Conservation (phyloP, 306 rosid genomes). For the Parietaria judaica region DNA sequence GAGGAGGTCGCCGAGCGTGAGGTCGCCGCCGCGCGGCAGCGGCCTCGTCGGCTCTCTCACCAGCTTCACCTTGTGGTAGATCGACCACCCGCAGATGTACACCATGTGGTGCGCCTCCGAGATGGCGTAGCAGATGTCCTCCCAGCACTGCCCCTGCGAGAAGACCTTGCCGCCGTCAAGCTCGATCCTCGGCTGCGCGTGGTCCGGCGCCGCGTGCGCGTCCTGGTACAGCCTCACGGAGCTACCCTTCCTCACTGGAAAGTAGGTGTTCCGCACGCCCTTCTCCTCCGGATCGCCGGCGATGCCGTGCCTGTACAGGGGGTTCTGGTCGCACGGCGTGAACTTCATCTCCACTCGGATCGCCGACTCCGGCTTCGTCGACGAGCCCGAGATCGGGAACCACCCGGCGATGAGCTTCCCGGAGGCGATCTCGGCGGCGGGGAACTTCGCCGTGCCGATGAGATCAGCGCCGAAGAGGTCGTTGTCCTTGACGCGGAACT, state of each 20-base stretch:
- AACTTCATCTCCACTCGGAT: conserved; percentile 52
- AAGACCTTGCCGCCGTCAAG: conserved; percentile 52
- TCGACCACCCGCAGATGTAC: conserved; percentile 79
- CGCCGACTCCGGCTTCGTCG: conserved; percentile 41
- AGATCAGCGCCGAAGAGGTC: conserved; percentile 61
- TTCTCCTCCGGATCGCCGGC: conserved; percentile 62
- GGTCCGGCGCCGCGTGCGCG: conserved; percentile 46
- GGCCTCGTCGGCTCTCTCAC: conserved; percentile 59
- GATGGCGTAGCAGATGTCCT: conserved; percentile 82
- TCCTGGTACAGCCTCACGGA: conserved; percentile 70
- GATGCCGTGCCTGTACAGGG: conserved; percentile 41
- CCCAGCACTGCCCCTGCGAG: conserved; percentile 67
- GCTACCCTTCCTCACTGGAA: conserved; percentile 73
- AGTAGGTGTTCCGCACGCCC: conserved; percentile 72
- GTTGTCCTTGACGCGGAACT: conserved; percentile 69
- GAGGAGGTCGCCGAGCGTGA: conserved; percentile 87
- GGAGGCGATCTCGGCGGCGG: conserved; percentile 39
- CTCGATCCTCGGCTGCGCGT: conserved; percentile 37
- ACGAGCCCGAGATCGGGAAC: conserved; percentile 39
- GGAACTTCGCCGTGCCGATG: conserved; percentile 48
- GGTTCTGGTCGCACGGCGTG: conserved; percentile 36
- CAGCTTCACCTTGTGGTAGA: conserved; percentile 63
- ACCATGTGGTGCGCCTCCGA: conserved; percentile 89
- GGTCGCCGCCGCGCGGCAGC: conserved; percentile 57
- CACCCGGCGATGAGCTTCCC: conserved; percentile 41